Evolutionary conservation across 2,329 filamentous ascomycete genomes (phyloP).

Genomic region (Keithomyces neogunnii): DNA sequence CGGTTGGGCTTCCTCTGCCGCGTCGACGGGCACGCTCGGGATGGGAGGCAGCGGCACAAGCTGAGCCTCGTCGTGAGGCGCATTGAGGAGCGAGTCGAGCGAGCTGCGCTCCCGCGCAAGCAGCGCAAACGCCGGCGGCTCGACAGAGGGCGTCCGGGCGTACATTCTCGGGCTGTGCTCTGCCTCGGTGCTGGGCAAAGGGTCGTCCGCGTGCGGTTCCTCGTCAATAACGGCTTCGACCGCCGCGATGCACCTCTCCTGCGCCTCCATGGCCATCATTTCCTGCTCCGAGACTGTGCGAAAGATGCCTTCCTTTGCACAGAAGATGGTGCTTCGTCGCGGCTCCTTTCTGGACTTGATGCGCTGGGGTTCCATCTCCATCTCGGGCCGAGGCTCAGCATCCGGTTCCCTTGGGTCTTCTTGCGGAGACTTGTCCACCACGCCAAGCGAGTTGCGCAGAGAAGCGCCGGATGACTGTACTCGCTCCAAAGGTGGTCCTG

Average conservation of each 20-base stretch:
- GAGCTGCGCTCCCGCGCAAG: conserved; percentile 46
- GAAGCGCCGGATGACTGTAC: conserved; percentile 2
- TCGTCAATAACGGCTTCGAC: background rate
- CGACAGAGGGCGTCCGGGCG: conserved; percentile 52
- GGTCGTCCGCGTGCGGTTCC: conserved; percentile 11
- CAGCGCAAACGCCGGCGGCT: conserved; percentile 51
- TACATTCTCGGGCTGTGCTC: conserved; percentile 32
- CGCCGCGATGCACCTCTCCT: conserved; percentile 13
- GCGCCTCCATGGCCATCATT: conserved; percentile 32
- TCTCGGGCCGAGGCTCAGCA: background rate
- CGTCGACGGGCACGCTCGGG: conserved; percentile 27
- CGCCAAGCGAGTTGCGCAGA: background rate
- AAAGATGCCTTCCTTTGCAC: conserved; percentile 55
- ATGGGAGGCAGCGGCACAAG: conserved; percentile 27
- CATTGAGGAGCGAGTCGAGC: conserved; percentile 52
- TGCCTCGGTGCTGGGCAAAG: conserved; percentile 16
- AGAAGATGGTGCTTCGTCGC: conserved; percentile 47
- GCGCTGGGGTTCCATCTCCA: background rate
- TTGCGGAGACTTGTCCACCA: background rate
- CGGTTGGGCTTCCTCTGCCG: background rate
- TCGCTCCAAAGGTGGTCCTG: conserved; percentile 22
- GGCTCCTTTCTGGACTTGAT: conserved; percentile 28
- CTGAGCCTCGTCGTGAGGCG: conserved; percentile 34
- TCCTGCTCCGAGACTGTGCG: conserved; percentile 49
- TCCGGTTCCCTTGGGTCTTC: too few species aligned